Percentiles rank a stretch among this genome's conserved stretches.
Conservation (phyloP, 1,139 yeast species). For the Blastobotrys illinoisensis region DNA sequence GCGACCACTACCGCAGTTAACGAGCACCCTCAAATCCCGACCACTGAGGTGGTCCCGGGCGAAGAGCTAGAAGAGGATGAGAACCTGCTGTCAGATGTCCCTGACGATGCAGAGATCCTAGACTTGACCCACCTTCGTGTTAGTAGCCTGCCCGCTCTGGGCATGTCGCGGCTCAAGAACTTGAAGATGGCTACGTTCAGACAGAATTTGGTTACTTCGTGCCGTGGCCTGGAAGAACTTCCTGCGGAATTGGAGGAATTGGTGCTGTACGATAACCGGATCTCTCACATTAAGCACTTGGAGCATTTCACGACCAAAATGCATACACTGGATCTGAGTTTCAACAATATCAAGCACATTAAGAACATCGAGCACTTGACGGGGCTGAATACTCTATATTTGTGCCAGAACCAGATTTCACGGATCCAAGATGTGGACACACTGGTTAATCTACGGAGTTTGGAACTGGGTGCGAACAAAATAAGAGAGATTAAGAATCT, state of each 20-base stretch:
- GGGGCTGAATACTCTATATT: conserved; percentile 62
- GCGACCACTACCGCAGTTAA: neutral
- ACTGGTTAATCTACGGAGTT: conserved; percentile 54
- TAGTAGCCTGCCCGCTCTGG: conserved; percentile 57
- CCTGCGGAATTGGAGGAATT: conserved; percentile 62
- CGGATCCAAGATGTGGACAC: conserved; percentile 64
- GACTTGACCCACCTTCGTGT: conserved; percentile 81
- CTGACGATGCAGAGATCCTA: conserved; percentile 58
- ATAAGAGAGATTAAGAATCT: conserved; percentile 59
- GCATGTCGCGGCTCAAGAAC: conserved; percentile 44
- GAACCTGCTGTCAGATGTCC: conserved; percentile 55
- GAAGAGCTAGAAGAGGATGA: conserved; percentile 23
- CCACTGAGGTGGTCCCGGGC: conserved; percentile 20
- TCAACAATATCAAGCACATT: conserved; percentile 83
- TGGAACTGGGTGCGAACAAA: conserved; percentile 91
- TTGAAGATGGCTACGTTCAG: conserved; percentile 65
- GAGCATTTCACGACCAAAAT: conserved; percentile 51
- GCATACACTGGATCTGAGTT: conserved; percentile 71
- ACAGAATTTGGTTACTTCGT: conserved; percentile 72
- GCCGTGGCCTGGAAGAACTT: conserved; percentile 63
- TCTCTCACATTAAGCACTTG: conserved; percentile 75
- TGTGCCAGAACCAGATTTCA: conserved; percentile 83
- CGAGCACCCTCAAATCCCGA: neutral
- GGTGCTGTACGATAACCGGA: conserved; percentile 88
- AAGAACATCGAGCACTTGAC: conserved; percentile 66